Conservation (phyloP, 2,329 filamentous ascomycete genomes). For the Ophiostoma angusticollis region DNA sequence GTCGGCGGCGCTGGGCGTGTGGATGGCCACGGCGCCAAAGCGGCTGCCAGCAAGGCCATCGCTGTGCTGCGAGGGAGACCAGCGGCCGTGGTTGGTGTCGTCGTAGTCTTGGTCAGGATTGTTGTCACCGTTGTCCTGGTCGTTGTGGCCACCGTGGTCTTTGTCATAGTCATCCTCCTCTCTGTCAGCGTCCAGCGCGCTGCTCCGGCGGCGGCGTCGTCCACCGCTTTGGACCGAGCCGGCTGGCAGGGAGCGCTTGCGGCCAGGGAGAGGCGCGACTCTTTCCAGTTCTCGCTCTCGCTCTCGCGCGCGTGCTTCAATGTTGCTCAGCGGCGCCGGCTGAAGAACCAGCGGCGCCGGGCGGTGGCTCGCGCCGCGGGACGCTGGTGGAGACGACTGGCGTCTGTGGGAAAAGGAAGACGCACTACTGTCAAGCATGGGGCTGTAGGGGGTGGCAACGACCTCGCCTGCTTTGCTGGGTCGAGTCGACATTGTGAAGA, state of each 20-base stretch:
- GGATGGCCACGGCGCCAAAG: neutral
- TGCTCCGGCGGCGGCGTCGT: constrained; percentile 20
- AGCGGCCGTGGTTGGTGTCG: constrained; percentile 2
- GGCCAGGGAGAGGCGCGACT: too few relatives aligned
- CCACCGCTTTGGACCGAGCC: neutral
- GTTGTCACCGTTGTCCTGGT: constrained; percentile 10
- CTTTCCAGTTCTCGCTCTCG: too few relatives aligned
- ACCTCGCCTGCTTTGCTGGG: too few relatives aligned
- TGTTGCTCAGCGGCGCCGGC: neutral
- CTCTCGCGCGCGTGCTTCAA: neutral
- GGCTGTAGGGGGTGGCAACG: too few relatives aligned
- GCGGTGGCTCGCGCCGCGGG: neutral
- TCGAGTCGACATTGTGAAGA: neutral
- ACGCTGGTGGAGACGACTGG: too few relatives aligned
- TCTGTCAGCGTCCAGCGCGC: too few relatives aligned
- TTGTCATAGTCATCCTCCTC: too few relatives aligned
- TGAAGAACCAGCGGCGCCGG: neutral
- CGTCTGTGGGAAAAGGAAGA: too few relatives aligned
- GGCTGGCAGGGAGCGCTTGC: neutral
- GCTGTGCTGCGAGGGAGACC: too few relatives aligned
- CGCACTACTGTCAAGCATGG: neutral
- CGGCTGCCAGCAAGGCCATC: neutral
- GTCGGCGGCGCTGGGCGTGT: neutral
- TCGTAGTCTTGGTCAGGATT: constrained; percentile 1
- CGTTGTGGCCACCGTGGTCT: neutral